phyloP scores from a whole-genome alignment of 139 green algal species.

The Yamagishiella unicocca region DNA sequence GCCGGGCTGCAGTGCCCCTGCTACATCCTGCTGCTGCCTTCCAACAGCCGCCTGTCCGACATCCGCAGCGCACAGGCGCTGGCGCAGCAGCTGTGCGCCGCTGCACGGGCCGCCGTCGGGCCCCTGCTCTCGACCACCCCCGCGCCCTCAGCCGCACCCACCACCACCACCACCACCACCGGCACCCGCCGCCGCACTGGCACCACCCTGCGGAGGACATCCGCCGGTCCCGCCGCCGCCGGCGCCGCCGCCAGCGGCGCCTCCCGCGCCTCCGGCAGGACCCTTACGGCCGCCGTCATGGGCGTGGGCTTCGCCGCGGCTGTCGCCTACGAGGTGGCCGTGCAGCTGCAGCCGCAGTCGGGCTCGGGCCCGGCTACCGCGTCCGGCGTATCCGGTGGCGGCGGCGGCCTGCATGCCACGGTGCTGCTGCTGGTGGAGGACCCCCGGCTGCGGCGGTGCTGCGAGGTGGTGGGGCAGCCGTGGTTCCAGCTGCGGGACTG shows the following conservation, averaged over 20 bases:
- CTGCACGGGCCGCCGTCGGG: background rate
- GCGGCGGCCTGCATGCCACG: conserved; percentile 9
- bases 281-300: conserved; percentile 53
- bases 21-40: conserved; percentile 45
- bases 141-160: background rate
- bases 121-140: background rate
- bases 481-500: conserved; percentile 68
- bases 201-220: background rate
- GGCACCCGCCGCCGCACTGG: background rate
- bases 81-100: background rate
- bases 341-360: conserved; percentile 63
- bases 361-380: background rate
- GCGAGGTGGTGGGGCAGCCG: conserved; percentile 59
- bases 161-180: background rate
- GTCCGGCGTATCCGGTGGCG: background rate
- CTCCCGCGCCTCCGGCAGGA: background rate
- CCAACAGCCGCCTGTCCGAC: conserved; percentile 9
- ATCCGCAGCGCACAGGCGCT: conserved; percentile 26
- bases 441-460: conserved; percentile 50
- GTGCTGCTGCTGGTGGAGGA: conserved; percentile 65
- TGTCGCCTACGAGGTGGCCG: conserved; percentile 82
- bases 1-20: conserved; percentile 31
- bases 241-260: background rate
- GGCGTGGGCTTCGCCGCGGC: conserved; percentile 71
- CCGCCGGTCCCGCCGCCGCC: conserved; percentile 11